Percentiles rank a stretch among this genome's conserved stretches.
Evolutionary conservation across 768 basidiomycete species (phyloP).

Genomic region (Russula brevipes): DNA sequence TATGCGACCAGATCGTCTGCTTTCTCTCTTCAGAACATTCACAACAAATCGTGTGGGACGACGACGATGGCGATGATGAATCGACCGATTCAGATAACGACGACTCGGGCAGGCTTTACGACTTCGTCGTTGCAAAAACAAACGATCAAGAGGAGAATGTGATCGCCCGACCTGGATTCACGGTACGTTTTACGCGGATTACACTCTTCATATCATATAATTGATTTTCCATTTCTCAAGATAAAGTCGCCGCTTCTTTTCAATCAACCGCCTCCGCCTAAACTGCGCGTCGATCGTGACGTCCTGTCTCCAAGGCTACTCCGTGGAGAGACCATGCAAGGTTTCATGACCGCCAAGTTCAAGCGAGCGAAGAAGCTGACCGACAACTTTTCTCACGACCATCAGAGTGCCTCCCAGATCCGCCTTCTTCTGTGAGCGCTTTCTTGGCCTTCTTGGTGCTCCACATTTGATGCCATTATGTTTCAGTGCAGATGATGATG

Average conservation of each 20-base stretch:
- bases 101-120: constrained; percentile 45
- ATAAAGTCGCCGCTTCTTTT: constrained; percentile 1
- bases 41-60: constrained; percentile 41
- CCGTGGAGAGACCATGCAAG: constrained; percentile 25
- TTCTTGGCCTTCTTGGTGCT: too few species aligned
- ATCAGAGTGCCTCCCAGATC: constrained; percentile 6
- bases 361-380: background rate
- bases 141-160: constrained; percentile 55
- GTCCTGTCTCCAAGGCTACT: constrained; percentile 14
- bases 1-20: constrained; percentile 49
- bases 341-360: constrained; percentile 20
- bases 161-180: constrained; percentile 40
- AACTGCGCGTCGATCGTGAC: background rate
- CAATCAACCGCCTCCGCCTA: background rate
- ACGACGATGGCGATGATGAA: constrained; percentile 29
- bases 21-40: constrained; percentile 49
- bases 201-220: too few species aligned
- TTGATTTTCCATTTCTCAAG: background rate
- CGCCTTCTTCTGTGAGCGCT: constrained; percentile 8
- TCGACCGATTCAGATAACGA: constrained; percentile 39
- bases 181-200: constrained; percentile 31
- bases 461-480: background rate
- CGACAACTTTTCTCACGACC: background rate
- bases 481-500: constrained; percentile 10
- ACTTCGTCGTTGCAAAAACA: constrained; percentile 52